phyloP scores from a whole-genome alignment of 805 yeast species.

The Cyberlindnera petersonii region DNA sequence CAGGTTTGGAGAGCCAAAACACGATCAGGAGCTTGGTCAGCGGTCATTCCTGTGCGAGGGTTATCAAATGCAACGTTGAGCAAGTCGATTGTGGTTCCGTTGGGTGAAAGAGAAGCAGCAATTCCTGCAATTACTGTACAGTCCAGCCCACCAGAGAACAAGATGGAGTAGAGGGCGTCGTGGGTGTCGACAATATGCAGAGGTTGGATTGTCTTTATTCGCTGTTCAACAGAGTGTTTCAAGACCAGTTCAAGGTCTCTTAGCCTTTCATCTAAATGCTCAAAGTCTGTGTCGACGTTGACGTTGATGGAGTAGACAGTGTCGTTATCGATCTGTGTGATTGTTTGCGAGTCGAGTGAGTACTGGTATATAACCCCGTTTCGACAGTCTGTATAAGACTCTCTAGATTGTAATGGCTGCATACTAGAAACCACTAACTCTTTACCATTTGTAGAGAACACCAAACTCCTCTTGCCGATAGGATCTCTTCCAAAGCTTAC shows the following conservation, averaged over 20 bases:
- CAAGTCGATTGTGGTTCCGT: conserved; percentile 54
- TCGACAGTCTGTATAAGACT: conserved; percentile 48
- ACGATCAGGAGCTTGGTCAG: conserved; percentile 83
- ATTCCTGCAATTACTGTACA: conserved; percentile 76
- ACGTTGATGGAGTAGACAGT: conserved; percentile 21
- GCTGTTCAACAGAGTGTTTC: conserved; percentile 37
- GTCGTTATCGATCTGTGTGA: conserved; percentile 20
- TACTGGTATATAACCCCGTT: conserved; percentile 48
- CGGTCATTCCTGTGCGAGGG: conserved; percentile 61
- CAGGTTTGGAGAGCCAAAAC: conserved; percentile 64
- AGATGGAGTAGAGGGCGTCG: conserved; percentile 45
- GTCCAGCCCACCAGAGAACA: conserved; percentile 95
- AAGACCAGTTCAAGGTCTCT: conserved; percentile 30
- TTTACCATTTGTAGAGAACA: conserved; percentile 35
- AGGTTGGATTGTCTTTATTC: conserved; percentile 63
- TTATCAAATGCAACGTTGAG: conserved; percentile 91
- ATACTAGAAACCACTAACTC: conserved; percentile 48
- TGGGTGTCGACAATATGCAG: conserved; percentile 32
- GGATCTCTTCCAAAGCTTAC: conserved; percentile 81
- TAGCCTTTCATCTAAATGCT: conserved; percentile 11
- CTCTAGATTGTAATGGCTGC: conserved; percentile 30
- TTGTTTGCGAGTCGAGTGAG: conserved; percentile 25
- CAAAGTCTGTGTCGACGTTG: conserved; percentile 20
- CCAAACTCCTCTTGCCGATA: conserved; percentile 76
- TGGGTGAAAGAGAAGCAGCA: conserved; percentile 32